phyloP scores from a whole-genome alignment of 495 filamentous ascomycete genomes.

The Pseudomonodictys pantanalensis region DNA sequence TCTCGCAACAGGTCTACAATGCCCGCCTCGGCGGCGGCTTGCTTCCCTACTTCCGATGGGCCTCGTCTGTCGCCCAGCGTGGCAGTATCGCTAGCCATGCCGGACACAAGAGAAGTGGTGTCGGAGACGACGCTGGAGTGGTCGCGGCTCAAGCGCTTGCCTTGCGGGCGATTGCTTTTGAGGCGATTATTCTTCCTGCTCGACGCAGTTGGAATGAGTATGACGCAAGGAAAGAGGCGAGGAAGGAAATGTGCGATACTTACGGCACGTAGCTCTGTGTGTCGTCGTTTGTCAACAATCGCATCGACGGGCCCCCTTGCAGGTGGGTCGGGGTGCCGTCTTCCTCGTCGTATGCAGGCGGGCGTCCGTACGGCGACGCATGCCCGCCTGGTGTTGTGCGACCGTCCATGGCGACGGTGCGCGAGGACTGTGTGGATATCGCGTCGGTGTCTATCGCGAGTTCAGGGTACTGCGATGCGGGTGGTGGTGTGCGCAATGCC shows the following conservation, averaged over 20 bases:
- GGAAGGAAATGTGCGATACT: slow-evolving; percentile 23
- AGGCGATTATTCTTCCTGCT: no score
- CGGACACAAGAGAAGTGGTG: slow-evolving; percentile 23
- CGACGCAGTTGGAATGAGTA: slow-evolving; percentile 19
- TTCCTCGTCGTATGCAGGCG: slow-evolving; percentile 44
- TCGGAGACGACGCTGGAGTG: slow-evolving; percentile 14
- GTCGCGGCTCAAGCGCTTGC: no score
- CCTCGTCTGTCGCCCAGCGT: slow-evolving; percentile 14
- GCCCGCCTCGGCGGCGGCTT: slow-evolving; percentile 23
- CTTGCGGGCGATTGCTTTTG: no score
- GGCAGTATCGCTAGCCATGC: slow-evolving; percentile 17
- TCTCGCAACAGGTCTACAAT: slow-evolving; percentile 33
- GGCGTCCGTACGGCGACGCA: slow-evolving; percentile 35
- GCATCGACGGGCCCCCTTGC: slow-evolving; percentile 57
- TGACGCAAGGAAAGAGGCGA: slow-evolving; percentile 30
- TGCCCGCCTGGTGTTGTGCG: slow-evolving; percentile 36
- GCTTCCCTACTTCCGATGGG: slow-evolving; percentile 16
- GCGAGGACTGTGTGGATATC: background rate
- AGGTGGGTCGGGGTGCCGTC: slow-evolving; percentile 15
- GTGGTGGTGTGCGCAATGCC: background rate
- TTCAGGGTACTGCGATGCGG: background rate
- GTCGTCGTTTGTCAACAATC: slow-evolving; percentile 57
- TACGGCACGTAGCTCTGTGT: slow-evolving; percentile 48
- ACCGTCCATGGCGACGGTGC: slow-evolving; percentile 20
- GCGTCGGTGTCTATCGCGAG: background rate